A percentile compares a stretch with the other conserved stretches of the same genome.
Evolutionary conservation across 2,329 filamentous ascomycete species (phyloP).

Genomic region (Aureobasidium sp.): DNA sequence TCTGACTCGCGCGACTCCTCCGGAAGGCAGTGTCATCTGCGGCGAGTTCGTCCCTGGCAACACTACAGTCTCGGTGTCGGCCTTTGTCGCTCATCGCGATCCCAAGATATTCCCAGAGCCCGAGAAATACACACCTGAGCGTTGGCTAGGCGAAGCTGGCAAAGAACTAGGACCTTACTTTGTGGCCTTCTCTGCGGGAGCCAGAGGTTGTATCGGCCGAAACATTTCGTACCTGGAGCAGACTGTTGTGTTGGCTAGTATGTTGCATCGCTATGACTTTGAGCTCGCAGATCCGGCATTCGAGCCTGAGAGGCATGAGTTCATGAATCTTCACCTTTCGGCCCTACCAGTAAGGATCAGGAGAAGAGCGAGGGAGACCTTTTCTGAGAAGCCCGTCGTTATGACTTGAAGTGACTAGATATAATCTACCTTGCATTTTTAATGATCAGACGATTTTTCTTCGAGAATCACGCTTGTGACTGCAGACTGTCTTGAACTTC

Average conservation of each 20-base stretch:
- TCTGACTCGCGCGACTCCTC: constrained; percentile 31
- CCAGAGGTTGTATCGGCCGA: constrained; percentile 24
- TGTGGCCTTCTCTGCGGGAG: constrained; percentile 22
- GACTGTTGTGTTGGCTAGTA: constrained; percentile 17
- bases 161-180: constrained; percentile 30
- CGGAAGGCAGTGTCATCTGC: neutral
- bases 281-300: constrained; percentile 19
- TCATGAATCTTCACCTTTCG: constrained; percentile 31
- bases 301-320: constrained; percentile 31
- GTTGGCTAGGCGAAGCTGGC: constrained; percentile 40
- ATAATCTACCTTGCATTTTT: neutral
- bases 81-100: constrained; percentile 48
- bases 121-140: constrained; percentile 39
- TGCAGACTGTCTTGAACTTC: neutral
- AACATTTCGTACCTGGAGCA: constrained; percentile 26
- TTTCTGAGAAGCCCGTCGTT: neutral
- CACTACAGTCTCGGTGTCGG: constrained; percentile 40
- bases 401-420: neutral
- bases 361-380: constrained; percentile 20
- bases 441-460: neutral
- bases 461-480: neutral
- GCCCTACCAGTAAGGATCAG: constrained; percentile 35
- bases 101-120: constrained; percentile 42
- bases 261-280: too few species aligned
- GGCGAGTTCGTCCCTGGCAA: constrained; percentile 35